These are phyloP conservation scores for Alternaria dauci DNA, from an alignment of 2,329 filamentous ascomycete genomes.

Conservation along the genomic window DNA sequence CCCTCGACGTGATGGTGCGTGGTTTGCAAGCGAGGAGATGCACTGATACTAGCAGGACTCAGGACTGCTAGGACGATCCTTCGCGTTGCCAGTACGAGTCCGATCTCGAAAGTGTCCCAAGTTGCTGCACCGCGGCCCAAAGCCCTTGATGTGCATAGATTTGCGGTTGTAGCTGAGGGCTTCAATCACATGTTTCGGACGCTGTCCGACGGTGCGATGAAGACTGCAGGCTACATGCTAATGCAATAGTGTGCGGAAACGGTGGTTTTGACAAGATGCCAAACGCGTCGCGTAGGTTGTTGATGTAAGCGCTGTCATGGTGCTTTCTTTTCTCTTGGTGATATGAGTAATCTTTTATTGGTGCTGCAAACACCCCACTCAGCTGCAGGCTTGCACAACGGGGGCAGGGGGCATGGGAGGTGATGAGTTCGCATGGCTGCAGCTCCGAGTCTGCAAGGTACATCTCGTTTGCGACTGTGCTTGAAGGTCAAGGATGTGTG, in stretches of 20 bases:
- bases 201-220: conserved; percentile 10
- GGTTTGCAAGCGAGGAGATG: conserved; percentile 1
- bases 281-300: conserved; percentile 6
- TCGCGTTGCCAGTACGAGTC: conserved; percentile 8
- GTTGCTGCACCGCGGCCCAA: conserved; percentile 2
- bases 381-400: conserved; percentile 11
- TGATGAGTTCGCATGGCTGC: conserved; percentile 19
- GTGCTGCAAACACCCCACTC: conserved; percentile 8
- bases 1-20: conserved; percentile 1
- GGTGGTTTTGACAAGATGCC: background rate
- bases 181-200: conserved; percentile 10
- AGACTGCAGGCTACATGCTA: background rate
- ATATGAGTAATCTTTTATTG: conserved; percentile 15
- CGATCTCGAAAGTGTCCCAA: background rate
- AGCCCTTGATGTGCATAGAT: background rate
- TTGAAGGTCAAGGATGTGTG: conserved; percentile 20
- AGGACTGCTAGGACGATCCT: conserved; percentile 6
- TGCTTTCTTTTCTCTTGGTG: conserved; percentile 18
- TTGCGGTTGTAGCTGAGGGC: background rate
- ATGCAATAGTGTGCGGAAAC: background rate
- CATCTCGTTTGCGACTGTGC: conserved; percentile 18
- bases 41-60: conserved; percentile 1
- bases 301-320: background rate
- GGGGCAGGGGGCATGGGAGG: conserved; percentile 15
- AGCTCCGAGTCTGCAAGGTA: conserved; percentile 24